Evolutionary conservation across 2,329 filamentous ascomycete genomes (phyloP).

Genomic region (Microcyclosporella mali): DNA sequence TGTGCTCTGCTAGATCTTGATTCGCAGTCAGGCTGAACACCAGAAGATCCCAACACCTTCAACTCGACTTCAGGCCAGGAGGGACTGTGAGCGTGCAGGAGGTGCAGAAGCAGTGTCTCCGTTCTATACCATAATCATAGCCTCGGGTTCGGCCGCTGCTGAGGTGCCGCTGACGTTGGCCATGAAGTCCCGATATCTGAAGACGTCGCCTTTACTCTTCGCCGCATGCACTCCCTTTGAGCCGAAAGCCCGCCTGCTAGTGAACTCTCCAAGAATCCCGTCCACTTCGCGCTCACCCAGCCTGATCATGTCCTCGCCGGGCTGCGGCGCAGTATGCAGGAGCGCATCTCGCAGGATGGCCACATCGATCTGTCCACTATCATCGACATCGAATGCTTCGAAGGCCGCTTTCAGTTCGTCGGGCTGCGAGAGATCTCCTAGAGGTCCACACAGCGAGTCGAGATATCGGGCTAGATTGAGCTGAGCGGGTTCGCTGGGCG

Average conservation of each 20-base stretch:
- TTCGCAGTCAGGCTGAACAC: too few relatives aligned
- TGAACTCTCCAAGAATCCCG: constrained; percentile 79
- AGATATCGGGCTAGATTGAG: constrained; percentile 83
- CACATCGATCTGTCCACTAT: constrained; percentile 86
- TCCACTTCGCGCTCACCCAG: constrained; percentile 73
- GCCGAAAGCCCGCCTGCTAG: constrained; percentile 74
- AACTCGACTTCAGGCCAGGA: too few relatives aligned
- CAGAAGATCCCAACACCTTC: too few relatives aligned
- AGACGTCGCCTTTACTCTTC: constrained; percentile 69
- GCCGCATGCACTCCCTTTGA: constrained; percentile 44
- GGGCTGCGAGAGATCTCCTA: constrained; percentile 68
- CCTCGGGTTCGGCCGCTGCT: constrained; percentile 18
- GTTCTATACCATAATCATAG: constrained; percentile 9
- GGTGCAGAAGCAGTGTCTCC: background rate
- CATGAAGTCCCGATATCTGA: constrained; percentile 91
- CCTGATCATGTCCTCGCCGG: constrained; percentile 50
- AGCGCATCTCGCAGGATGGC: constrained; percentile 76
- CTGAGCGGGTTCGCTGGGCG: constrained; percentile 56
- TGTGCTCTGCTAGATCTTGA: too few relatives aligned
- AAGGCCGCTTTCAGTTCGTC: constrained; percentile 83
- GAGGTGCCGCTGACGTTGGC: constrained; percentile 39
- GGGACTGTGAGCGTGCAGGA: too few relatives aligned
- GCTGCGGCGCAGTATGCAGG: constrained; percentile 72
- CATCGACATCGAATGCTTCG: constrained; percentile 90
- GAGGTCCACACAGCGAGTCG: constrained; percentile 67